Conservation (phyloP, 768 basidiomycete species). For the Rhizopogon rudus region DNA sequence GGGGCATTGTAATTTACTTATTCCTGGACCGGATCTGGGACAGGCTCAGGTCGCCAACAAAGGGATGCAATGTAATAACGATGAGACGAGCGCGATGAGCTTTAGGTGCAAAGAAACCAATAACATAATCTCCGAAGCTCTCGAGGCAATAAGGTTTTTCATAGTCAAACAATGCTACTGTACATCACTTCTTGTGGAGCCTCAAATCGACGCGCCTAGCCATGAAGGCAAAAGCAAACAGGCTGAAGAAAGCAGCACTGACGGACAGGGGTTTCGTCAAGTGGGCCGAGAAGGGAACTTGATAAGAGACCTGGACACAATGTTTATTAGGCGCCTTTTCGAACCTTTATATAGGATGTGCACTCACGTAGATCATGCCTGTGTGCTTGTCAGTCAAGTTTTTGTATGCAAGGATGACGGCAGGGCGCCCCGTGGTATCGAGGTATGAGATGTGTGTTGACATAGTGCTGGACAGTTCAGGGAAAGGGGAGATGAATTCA, state of each 20-base stretch:
- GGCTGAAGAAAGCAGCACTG: constrained; percentile 57
- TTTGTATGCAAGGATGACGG: constrained; percentile 66
- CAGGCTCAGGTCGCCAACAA: constrained; percentile 24
- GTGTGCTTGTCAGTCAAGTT: constrained; percentile 77
- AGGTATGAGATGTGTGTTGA: constrained; percentile 84
- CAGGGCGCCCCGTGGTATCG: constrained; percentile 86
- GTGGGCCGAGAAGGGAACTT: constrained; percentile 73
- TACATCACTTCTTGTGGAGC: constrained; percentile 35
- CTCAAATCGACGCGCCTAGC: constrained; percentile 50
- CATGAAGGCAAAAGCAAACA: constrained; percentile 51
- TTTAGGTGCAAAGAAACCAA: background rate
- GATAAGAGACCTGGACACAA: constrained; percentile 75
- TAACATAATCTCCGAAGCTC: background rate
- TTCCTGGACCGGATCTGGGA: no score
- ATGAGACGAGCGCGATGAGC: background rate
- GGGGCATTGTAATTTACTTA: no score
- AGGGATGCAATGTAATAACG: constrained; percentile 37
- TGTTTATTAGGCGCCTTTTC: constrained; percentile 5
- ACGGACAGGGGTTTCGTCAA: constrained; percentile 84
- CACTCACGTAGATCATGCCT: constrained; percentile 76
- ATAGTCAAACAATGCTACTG: constrained; percentile 1
- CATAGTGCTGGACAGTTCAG: constrained; percentile 52
- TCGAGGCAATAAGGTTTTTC: background rate
- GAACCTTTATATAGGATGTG: background rate
- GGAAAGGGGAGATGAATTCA: constrained; percentile 73